These are phyloP conservation scores for Aspergillus sp. DNA, from an alignment of 2,329 filamentous ascomycete genomes.

Conservation along the genomic window DNA sequence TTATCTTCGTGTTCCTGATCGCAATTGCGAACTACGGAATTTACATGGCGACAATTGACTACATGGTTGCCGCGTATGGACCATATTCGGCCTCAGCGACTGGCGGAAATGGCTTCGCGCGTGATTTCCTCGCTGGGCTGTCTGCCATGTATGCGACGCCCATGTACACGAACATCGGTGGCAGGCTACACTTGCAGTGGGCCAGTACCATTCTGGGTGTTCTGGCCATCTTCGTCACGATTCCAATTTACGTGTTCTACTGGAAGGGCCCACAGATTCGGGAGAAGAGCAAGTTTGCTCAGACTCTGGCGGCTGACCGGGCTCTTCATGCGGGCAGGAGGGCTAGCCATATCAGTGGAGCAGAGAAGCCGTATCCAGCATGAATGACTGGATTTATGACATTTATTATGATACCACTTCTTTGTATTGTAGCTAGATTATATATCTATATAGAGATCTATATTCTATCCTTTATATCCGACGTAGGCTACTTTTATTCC, in stretches of 20 bases:
- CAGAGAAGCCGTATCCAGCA: slow-evolving; percentile 12
- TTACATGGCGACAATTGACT: slow-evolving; percentile 76
- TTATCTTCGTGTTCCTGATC: slow-evolving; percentile 64
- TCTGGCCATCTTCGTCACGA: slow-evolving; percentile 51
- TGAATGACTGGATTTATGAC: neutral
- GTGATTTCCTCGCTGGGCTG: slow-evolving; percentile 72
- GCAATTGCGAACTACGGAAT: slow-evolving; percentile 73
- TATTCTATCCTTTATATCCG: neutral
- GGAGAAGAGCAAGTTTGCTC: slow-evolving; percentile 53
- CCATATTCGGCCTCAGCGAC: slow-evolving; percentile 73
- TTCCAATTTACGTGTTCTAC: slow-evolving; percentile 58
- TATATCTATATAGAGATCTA: neutral
- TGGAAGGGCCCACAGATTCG: slow-evolving; percentile 56
- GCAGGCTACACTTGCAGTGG: slow-evolving; percentile 48
- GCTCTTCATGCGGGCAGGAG: slow-evolving; percentile 18
- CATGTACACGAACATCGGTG: slow-evolving; percentile 55
- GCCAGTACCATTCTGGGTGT: slow-evolving; percentile 56
- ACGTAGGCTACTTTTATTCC: too few species aligned
- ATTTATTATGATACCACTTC: neutral
- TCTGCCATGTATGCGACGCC: slow-evolving; percentile 68
- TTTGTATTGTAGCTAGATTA: neutral
- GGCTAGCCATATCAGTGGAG: slow-evolving; percentile 15
- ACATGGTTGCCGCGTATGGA: slow-evolving; percentile 74
- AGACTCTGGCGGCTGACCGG: slow-evolving; percentile 33
- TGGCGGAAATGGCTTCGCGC: slow-evolving; percentile 71